Evolutionary conservation across 495 filamentous ascomycete species (phyloP), one percentile per base, ranked within the genome.

Genomic region (Tirmania nivea): DNA sequence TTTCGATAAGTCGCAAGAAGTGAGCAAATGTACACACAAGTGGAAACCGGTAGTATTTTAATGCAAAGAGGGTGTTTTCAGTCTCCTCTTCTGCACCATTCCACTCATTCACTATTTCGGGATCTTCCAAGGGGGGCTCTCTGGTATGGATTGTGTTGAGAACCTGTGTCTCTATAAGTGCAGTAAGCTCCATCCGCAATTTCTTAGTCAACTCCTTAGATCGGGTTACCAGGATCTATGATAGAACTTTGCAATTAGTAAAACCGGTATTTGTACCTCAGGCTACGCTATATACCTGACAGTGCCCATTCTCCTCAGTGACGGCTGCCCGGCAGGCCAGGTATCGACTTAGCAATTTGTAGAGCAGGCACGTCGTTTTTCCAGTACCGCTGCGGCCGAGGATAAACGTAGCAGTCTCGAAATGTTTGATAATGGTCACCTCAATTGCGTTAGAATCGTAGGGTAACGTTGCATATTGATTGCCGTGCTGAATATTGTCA

Each of bases 341-440:
- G 16, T 65, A 65, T 49, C 64, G 65, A 9, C 56, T 58, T 8
- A 68, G 47, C 11, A 72, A 50, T 42, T 72, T 71, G 42, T 64
- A 71, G 5, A 71, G 48, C 0, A 72, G 49, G 21, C 70, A 72
- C 0, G 68, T 70, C 0, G 70, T 72, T 53, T 72, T 72, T 0
- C 70, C 70, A 0, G 70, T 72, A 6, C 70, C 70, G 35, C 70
- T 71, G 42, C 70, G 57, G 10, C 70, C 70, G 25, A 72, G 39
- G 9, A 72, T 71, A 31, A 72, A 54, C 48, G 55, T 66, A 0
- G 68, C 54, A 35, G 58, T 64, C 8, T 60, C 47, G 34, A 63
- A 53, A 37, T 72, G 67, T 6, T 54, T 52, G 7, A 72, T 66
- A 16, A 70, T 60, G 8, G 55, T 42, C 8, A 59, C 39, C 34